Evolutionary conservation across 306 rosid species (phyloP), one percentile per base, ranked within the genome.

Genomic region (Vachellia collinsii): DNA sequence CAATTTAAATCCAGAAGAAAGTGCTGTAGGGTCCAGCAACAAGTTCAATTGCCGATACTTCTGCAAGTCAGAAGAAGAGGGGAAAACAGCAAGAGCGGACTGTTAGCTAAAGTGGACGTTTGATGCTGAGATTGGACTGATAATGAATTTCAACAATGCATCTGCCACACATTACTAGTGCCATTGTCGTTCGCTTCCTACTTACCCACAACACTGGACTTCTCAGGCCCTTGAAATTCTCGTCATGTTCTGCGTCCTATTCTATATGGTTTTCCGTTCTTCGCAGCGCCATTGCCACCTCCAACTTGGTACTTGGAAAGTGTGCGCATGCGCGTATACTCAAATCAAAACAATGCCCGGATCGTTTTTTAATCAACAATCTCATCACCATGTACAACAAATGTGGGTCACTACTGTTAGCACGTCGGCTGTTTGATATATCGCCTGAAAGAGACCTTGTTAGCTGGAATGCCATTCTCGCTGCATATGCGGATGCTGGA

Each of bases 361-460:
- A 58, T 58, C 64, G 64, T 22, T 58, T 58, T 58, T 20, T 58
- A 58, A 22, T 58, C 36, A 22, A 58, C 64, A 58, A 58, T 58
- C 64, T 58, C 36, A 58, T 58, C 36, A 58, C 64, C 36, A 58
- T 9, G 64, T 58, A 58, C 13, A 58, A 58, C 14, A 58, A 58
- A 58, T 58, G 64, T 58, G 64, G 64, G 36, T 58, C 64, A 22
- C 36, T 58, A 9, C 16, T 9, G 34, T 22, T 23, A 20, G 64
- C 64, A 10, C 64, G 64, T 10, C 29, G 34, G 64, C 16, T 58
- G 64, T 58, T 58, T 22, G 36, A 58, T 58, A 58, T 58, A 58
- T 58, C 64, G 6, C 64, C 36, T 9, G 64, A 58, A 58, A 58
- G 64, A 58, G 64, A 58, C 64, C 64, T 58, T 58, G 64, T 58